phyloP scores from a whole-genome alignment of 2,329 filamentous ascomycete genomes.

The Ploettnerulaceae sp. region DNA sequence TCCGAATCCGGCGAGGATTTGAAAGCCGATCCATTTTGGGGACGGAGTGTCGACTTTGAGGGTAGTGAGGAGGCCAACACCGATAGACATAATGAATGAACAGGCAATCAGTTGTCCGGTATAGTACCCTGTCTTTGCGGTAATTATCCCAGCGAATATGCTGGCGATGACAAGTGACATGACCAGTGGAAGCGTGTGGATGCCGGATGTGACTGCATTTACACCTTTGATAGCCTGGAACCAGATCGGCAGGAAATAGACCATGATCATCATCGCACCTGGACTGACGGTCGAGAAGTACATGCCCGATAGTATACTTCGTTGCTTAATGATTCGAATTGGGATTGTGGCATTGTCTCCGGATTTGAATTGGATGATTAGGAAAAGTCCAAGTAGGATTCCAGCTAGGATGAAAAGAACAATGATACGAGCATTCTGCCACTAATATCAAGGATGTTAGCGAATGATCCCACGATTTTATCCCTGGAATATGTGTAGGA shows the following conservation, averaged over 20 bases:
- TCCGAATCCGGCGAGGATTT: conserved; percentile 30
- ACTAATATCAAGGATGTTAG: no score
- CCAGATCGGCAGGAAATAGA: conserved; percentile 43
- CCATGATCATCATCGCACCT: conserved; percentile 40
- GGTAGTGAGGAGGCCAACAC: conserved; percentile 39
- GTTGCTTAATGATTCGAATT: conserved; percentile 36
- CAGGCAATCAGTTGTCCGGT: conserved; percentile 24
- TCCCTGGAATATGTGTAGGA: no score
- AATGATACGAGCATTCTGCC: conserved; percentile 35
- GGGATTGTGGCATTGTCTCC: conserved; percentile 39
- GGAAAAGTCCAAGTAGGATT: conserved; percentile 30
- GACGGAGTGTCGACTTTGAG: conserved; percentile 33
- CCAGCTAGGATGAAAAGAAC: conserved; percentile 33
- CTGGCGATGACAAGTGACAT: conserved; percentile 32
- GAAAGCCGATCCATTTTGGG: conserved; percentile 35
- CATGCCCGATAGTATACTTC: conserved; percentile 34
- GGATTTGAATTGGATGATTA: conserved; percentile 35
- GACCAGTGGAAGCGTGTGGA: conserved; percentile 35
- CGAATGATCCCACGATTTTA: no score
- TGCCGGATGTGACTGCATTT: conserved; percentile 36
- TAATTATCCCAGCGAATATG: conserved; percentile 32
- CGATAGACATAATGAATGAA: conserved; percentile 33
- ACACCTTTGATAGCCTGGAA: conserved; percentile 43
- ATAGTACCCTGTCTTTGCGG: conserved; percentile 31
- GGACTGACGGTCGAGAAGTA: conserved; percentile 33